Percentiles rank a stretch among this genome's conserved stretches.
Conservation (phyloP, 176 grass and related monocot species). For the Urochloa ruziziensis region DNA sequence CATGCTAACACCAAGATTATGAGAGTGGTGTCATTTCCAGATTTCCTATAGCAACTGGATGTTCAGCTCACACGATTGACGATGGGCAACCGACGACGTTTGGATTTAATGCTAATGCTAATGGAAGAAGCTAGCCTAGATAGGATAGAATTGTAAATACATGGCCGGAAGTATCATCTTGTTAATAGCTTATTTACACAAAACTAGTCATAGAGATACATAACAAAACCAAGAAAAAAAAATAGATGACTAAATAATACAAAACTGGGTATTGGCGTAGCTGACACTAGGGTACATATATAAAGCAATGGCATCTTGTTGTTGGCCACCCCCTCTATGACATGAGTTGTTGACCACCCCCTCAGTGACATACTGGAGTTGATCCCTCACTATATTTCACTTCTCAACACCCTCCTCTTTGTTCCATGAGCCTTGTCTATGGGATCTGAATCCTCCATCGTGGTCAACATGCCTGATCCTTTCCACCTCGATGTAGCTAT, state of each 20-base stretch:
- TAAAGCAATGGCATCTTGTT: neutral
- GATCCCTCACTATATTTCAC: neutral
- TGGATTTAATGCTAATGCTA: too few relatives aligned
- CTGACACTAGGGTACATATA: neutral
- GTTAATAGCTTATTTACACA: neutral
- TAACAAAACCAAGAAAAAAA: neutral
- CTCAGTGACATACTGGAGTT: neutral
- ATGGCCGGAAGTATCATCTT: too few relatives aligned
- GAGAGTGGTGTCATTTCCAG: too few relatives aligned
- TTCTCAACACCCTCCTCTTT: constrained; percentile 15
- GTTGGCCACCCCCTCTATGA: neutral
- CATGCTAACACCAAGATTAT: too few relatives aligned
- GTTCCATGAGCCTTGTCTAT: neutral
- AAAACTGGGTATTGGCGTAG: neutral
- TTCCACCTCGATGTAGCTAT: neutral
- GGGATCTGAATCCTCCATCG: neutral
- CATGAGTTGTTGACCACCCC: too few relatives aligned
- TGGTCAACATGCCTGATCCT: neutral
- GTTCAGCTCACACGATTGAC: too few relatives aligned
- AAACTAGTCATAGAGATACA: neutral
- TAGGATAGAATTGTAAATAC: too few relatives aligned
- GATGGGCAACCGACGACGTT: too few relatives aligned
- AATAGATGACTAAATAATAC: neutral
- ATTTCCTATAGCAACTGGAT: too few relatives aligned
- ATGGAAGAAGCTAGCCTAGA: too few relatives aligned